A percentile compares a stretch with the other conserved stretches of the same genome.
Evolutionary conservation across 345 rosid species (phyloP).

Genomic region (Pistacia vera): DNA sequence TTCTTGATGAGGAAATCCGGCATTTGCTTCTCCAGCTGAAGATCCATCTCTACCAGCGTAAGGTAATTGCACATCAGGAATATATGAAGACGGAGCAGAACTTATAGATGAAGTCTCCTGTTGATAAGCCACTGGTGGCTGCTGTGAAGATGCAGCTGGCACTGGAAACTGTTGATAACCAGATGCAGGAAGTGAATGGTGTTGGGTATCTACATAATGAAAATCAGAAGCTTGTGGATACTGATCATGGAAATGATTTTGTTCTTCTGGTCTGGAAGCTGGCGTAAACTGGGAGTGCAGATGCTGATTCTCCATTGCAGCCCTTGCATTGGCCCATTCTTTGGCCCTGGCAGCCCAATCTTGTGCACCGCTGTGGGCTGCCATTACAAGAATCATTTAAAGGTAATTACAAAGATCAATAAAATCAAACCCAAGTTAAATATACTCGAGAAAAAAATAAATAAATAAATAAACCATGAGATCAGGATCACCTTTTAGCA

Average conservation of each 20-base stretch:
- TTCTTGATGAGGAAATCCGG: constrained; percentile 46
- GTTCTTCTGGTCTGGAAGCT: constrained; percentile 52
- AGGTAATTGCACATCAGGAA: constrained; percentile 44
- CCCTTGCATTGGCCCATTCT: constrained; percentile 82
- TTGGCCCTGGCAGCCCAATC: constrained; percentile 98
- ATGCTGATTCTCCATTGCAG: constrained; percentile 57
- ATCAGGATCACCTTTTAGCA: not conserved
- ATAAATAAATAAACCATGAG: not conserved
- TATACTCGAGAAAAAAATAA: not conserved
- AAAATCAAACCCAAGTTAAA: constrained; percentile 17
- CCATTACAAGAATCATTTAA: constrained; percentile 17
- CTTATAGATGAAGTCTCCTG: constrained; percentile 43
- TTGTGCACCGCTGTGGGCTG: constrained; percentile 61
- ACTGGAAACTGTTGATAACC: constrained; percentile 67
- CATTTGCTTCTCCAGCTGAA: constrained; percentile 46
- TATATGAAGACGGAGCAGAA: constrained; percentile 44
- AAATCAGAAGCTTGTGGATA: constrained; percentile 47
- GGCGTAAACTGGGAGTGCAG: constrained; percentile 49
- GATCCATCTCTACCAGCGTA: constrained; percentile 48
- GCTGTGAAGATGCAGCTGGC: constrained; percentile 44
- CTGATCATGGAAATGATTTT: constrained; percentile 48
- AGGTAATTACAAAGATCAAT: constrained; percentile 15
- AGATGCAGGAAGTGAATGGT: constrained; percentile 41
- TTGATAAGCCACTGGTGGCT: constrained; percentile 39
- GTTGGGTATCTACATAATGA: constrained; percentile 63